Conservation (phyloP, 352 stramenopile genomes). For the Saprolegnia parasitica region DNA sequence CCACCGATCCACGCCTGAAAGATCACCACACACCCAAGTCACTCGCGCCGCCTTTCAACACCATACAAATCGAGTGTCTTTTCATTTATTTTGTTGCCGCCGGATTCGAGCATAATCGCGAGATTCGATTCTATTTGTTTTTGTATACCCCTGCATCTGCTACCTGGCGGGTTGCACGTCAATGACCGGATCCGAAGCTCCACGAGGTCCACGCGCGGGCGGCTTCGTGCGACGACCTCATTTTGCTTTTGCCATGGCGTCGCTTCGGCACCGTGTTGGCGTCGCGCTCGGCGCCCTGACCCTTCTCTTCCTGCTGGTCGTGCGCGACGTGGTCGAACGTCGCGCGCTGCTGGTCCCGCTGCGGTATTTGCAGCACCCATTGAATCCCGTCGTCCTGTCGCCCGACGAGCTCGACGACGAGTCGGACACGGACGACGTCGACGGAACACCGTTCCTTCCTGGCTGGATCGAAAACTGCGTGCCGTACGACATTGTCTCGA, state of each 20-base stretch:
- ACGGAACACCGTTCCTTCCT: conserved; percentile 15
- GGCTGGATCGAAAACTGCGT: conserved; percentile 82
- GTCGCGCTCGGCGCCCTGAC: not conserved
- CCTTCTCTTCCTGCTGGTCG: not conserved
- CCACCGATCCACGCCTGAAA: too few species aligned
- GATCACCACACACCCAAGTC: too few species aligned
- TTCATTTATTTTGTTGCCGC: too few species aligned
- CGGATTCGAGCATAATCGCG: not conserved
- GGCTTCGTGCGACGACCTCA: not conserved
- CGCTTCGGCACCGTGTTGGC: not conserved
- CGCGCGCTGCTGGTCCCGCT: not conserved
- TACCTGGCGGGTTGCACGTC: not conserved
- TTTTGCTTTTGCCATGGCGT: too few species aligned
- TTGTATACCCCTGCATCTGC: not conserved
- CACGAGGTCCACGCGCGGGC: not conserved
- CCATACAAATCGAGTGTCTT: too few species aligned
- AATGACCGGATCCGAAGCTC: not conserved
- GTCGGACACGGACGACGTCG: not conserved
- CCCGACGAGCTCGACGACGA: not conserved
- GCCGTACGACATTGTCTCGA: conserved; percentile 72
- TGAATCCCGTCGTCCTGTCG: not conserved
- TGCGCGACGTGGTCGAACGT: not conserved
- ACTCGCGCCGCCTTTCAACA: too few species aligned
- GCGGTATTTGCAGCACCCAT: not conserved
- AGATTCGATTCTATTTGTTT: not conserved